These are phyloP conservation scores for Tetrahymena elliotti DNA, from an alignment of 73 alveolate genomes.

Conservation along the genomic window DNA sequence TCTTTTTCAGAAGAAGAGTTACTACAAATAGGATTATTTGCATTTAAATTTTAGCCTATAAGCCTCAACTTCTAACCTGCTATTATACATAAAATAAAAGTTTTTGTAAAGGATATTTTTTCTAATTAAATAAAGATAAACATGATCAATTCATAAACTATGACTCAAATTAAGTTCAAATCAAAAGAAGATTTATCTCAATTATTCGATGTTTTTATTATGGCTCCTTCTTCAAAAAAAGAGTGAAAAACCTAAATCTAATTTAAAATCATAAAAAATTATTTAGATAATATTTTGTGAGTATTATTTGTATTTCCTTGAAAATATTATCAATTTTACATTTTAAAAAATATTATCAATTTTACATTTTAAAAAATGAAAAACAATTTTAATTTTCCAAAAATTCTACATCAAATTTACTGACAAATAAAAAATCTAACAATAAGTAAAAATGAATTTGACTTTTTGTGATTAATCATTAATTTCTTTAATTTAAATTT, in stretches of 20 bases:
- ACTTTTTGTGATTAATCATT: too few species aligned
- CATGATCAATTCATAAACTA: not conserved
- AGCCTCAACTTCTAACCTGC: not conserved
- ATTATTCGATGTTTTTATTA: not conserved
- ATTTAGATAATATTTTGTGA: too few species aligned
- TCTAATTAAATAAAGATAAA: not conserved
- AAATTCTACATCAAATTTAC: too few species aligned
- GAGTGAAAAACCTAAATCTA: not conserved
- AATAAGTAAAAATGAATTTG: too few species aligned
- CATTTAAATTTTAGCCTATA: not conserved
- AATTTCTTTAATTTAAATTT: too few species aligned
- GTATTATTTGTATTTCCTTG: too few species aligned
- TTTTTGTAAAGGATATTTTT: not conserved
- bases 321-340: too few species aligned
- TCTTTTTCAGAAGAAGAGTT: not conserved
- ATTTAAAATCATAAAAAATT: too few species aligned
- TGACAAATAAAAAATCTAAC: too few species aligned
- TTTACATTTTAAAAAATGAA: too few species aligned
- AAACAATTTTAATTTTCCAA: too few species aligned
- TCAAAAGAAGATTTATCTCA: not conserved
- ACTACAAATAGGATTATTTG: not conserved
- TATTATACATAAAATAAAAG: not conserved
- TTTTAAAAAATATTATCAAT: too few species aligned
- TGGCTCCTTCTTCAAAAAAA: not conserved
- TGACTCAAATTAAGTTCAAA: not conserved